Base-by-base conservation (phyloP, 2,329 filamentous ascomycete species). In the Pseudogymnoascus sp. region DNA sequence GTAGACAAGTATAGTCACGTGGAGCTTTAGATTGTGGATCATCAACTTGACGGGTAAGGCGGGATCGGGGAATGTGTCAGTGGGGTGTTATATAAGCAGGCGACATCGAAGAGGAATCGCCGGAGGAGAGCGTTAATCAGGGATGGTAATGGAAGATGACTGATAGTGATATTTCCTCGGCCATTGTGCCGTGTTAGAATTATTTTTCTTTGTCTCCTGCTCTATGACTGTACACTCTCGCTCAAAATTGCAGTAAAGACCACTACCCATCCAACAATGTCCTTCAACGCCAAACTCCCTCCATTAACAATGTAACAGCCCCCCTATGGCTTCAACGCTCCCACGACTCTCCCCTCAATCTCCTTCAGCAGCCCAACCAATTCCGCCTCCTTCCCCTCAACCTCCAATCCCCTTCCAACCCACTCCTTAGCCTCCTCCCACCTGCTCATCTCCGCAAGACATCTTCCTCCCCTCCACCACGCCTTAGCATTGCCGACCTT, bases 391-490 rank as follows among this genome's bases (percentile, higher is more conserved):
- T 82, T 84, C 11, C 88, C 88, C 77, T 96, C 91, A 72, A 92
- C 86, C 78, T 96, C 93, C 62, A 96, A 74, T 0, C 85, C 91
- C 71, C 84, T 81, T 66, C 81, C 82, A 39, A 96, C 81, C 85
- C 91, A 95, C 65, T 87, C 85, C 68, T 80, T 80, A 1, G 92
- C 91, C 82, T 97, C 93, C 61, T 89, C 85, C 70, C 90, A 76
- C 63, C 93, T 76, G 1, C 89, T 88, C 94, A 97, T 97, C 83
- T 99, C 94, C 66, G 88, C 76, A 71, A 97, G 75, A 71, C 91
- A 95, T 77, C 85, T 86, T 8, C 90, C 94, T 64, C 90, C 80
- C 64, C 94, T 81, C 87, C 91, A 97, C 91, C 93, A 97, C 0
- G 87, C 92, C 83, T 97, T 97, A 1, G 90, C 86, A 74, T 99